A percentile compares a stretch with the other conserved stretches of the same genome.
These are phyloP conservation scores for Spinacia oleracea DNA, from an alignment of 179 eudicot genomes.

Conservation along the genomic window DNA sequence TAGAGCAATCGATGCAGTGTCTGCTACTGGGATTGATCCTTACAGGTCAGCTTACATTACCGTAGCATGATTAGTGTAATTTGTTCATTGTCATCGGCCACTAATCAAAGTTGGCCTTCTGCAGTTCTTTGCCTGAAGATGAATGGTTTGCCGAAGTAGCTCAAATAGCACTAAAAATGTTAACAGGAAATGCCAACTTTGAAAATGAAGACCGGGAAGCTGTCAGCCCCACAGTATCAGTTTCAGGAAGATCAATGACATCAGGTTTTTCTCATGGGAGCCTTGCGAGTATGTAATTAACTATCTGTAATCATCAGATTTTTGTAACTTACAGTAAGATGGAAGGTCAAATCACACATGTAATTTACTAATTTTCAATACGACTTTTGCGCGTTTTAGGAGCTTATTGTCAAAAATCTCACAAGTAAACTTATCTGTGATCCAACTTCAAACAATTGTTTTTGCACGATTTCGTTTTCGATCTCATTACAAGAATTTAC, in stretches of 20 bases:
- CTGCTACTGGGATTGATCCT: conserved; percentile 80
- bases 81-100: not conserved
- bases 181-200: conserved; percentile 59
- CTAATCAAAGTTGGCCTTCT: no score
- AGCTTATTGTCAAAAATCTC: no score
- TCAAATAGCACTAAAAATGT: conserved; percentile 75
- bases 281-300: not conserved
- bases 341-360: not conserved
- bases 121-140: conserved; percentile 87
- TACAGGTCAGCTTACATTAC: conserved; percentile 46
- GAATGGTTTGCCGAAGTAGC: conserved; percentile 96
- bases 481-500: no score
- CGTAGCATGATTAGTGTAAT: no score
- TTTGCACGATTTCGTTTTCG: no score
- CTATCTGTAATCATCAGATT: not conserved
- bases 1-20: conserved; percentile 79
- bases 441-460: no score
- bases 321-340: no score
- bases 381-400: no score
- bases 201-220: conserved; percentile 42
- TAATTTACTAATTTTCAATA: no score
- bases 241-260: conserved; percentile 39
- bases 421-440: no score
- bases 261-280: conserved; percentile 38
- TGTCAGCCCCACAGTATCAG: conserved; percentile 64